phyloP scores from a whole-genome alignment of 2,329 filamentous ascomycete genomes.

The Drechslerella stenobrocha region DNA sequence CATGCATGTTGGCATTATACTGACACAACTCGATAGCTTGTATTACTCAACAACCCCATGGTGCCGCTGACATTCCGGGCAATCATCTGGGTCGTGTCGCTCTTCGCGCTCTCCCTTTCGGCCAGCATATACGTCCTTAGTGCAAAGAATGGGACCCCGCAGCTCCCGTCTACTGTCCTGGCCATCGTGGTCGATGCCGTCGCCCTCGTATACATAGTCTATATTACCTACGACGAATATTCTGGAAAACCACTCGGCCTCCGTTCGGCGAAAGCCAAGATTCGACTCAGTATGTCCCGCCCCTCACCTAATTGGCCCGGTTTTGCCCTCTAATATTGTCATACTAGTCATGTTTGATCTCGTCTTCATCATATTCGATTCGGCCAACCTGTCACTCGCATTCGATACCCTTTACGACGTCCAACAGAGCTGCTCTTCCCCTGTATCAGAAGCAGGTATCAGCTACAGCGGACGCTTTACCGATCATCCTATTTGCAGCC shows the following conservation, averaged over 20 bases:
- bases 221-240: constrained; percentile 96
- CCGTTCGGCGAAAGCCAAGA: constrained; percentile 79
- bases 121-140: constrained; percentile 71
- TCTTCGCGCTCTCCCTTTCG: constrained; percentile 77
- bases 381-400: constrained; percentile 84
- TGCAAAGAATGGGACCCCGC: constrained; percentile 58
- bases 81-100: constrained; percentile 78
- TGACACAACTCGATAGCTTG: constrained; percentile 56
- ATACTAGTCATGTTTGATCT: constrained; percentile 76
- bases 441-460: too few species aligned
- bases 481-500: constrained; percentile 61
- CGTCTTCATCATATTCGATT: constrained; percentile 96
- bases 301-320: not conserved
- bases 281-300: constrained; percentile 64
- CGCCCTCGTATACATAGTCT: constrained; percentile 84
- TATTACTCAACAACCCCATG: constrained; percentile 76
- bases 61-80: constrained; percentile 83
- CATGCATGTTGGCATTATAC: constrained; percentile 34
- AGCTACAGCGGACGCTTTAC: constrained; percentile 10
- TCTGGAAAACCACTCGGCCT: constrained; percentile 89
- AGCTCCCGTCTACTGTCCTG: constrained; percentile 79
- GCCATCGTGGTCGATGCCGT: constrained; percentile 86
- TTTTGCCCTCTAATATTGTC: not conserved
- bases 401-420: constrained; percentile 76
- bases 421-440: constrained; percentile 63